These are phyloP conservation scores for Malus hybrid DNA, from an alignment of 331 rosid genomes.

Conservation along the genomic window DNA sequence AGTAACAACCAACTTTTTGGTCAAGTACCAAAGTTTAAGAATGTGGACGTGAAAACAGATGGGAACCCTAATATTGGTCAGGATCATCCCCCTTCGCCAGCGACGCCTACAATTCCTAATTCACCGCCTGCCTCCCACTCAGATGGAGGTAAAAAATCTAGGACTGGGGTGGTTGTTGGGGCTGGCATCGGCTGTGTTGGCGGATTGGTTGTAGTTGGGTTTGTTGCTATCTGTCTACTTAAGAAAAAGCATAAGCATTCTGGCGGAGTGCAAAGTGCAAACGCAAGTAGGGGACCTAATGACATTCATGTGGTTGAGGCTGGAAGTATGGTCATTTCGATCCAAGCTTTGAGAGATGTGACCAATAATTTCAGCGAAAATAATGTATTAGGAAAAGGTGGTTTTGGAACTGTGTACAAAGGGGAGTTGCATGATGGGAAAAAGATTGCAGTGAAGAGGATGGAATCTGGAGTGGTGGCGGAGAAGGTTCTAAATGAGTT, in stretches of 20 bases:
- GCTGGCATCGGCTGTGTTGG: conserved; percentile 23
- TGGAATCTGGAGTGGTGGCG: conserved; percentile 57
- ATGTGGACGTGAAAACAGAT: conserved; percentile 21
- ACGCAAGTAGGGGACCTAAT: conserved; percentile 12
- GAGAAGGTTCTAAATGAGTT: conserved; percentile 66
- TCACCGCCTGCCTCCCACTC: conserved; percentile 9
- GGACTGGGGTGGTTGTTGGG: conserved; percentile 16
- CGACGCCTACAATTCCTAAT: neutral
- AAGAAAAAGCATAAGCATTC: conserved; percentile 12
- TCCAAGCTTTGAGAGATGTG: conserved; percentile 57
- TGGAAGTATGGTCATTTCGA: conserved; percentile 59
- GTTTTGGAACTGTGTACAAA: conserved; percentile 82
- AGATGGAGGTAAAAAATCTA: conserved; percentile 13
- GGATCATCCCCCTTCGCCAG: conserved; percentile 5
- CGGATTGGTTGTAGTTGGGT: conserved; percentile 21
- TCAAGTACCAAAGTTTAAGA: conserved; percentile 36
- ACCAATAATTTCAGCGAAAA: conserved; percentile 57
- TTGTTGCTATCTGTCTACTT: conserved; percentile 4
- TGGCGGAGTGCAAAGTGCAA: conserved; percentile 21
- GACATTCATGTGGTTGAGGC: conserved; percentile 51
- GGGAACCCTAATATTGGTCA: conserved; percentile 77
- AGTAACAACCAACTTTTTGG: conserved; percentile 57
- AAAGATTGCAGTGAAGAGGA: conserved; percentile 86
- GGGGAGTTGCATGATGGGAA: conserved; percentile 91
- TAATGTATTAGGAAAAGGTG: conserved; percentile 74